Evolutionary conservation across 495 filamentous ascomycete genomes (phyloP).

Genomic region (Cryomyces antarcticus): DNA sequence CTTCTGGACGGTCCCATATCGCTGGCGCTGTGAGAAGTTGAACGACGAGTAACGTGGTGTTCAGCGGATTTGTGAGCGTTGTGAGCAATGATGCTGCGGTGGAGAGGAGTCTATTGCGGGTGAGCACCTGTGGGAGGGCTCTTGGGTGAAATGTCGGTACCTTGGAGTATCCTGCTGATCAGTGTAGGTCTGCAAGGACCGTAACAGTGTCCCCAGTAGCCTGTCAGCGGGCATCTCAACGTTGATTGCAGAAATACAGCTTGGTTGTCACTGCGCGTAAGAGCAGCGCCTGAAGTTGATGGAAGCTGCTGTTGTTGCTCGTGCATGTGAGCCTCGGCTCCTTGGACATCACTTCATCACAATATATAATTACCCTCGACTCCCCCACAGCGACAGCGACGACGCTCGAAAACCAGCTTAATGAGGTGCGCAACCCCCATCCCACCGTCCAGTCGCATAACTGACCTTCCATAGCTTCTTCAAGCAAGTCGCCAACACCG

Average conservation of each 20-base stretch:
- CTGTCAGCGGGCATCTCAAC: constrained; percentile 19
- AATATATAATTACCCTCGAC: too few relatives aligned
- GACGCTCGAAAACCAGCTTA: too few relatives aligned
- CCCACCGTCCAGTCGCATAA: too few relatives aligned
- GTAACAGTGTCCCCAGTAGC: constrained; percentile 18
- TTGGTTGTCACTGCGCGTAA: too few relatives aligned
- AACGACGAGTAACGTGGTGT: constrained; percentile 74
- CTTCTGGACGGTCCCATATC: constrained; percentile 60
- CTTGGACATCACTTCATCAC: too few relatives aligned
- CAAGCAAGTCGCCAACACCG: constrained; percentile 22
- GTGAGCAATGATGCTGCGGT: constrained; percentile 69
- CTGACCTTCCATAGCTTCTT: constrained; percentile 5
- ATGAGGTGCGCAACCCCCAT: too few relatives aligned
- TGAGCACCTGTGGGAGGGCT: constrained; percentile 1
- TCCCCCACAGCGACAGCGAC: too few relatives aligned
- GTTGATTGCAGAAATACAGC: not conserved
- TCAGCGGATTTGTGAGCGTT: constrained; percentile 72
- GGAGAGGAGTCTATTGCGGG: constrained; percentile 41
- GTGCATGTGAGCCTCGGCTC: too few relatives aligned
- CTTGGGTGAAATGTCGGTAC: constrained; percentile 14
- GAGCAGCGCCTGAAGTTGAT: too few relatives aligned
- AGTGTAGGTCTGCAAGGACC: constrained; percentile 21
- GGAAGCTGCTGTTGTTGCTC: too few relatives aligned
- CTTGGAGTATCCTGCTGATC: constrained; percentile 25
- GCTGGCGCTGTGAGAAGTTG: constrained; percentile 72